Conservation (phyloP, 768 basidiomycete species). For the Botryobasidium botryosum region DNA sequence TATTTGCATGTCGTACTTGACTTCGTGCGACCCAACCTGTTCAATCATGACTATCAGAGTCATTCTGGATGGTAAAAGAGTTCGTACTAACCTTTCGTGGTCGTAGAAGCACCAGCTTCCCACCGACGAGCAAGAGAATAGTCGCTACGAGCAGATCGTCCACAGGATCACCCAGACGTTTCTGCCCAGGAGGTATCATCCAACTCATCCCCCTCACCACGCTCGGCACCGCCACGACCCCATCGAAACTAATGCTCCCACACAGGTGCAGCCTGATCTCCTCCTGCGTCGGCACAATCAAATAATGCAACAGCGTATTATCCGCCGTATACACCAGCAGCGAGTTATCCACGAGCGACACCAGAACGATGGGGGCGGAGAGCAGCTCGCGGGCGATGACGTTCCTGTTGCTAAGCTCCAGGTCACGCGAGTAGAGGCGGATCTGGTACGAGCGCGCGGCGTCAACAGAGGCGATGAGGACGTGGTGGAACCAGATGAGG, state of each 20-base stretch:
- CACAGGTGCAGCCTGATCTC: slow-evolving; percentile 77
- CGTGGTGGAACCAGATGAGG: slow-evolving; percentile 90
- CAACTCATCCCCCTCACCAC: slow-evolving; percentile 86
- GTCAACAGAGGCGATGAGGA: slow-evolving; percentile 82
- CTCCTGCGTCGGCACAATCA: slow-evolving; percentile 71
- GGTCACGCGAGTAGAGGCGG: slow-evolving; percentile 84
- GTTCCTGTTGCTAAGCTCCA: slow-evolving; percentile 67
- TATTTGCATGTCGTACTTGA: slow-evolving; percentile 94
- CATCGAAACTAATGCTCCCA: slow-evolving; percentile 87
- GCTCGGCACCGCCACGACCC: slow-evolving; percentile 68
- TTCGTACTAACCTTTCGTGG: slow-evolving; percentile 55
- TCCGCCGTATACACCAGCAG: slow-evolving; percentile 87
- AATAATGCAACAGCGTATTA: slow-evolving; percentile 82
- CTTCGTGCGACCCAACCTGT: slow-evolving; percentile 74
- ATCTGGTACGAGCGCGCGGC: slow-evolving; percentile 68
- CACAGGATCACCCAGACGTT: slow-evolving; percentile 89
- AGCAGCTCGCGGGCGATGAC: slow-evolving; percentile 68
- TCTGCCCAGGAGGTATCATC: slow-evolving; percentile 90
- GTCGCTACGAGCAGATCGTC: slow-evolving; percentile 89
- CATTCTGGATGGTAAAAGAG: neutral
- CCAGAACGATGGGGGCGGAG: slow-evolving; percentile 59
- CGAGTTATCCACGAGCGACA: slow-evolving; percentile 90
- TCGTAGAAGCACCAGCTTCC: slow-evolving; percentile 72
- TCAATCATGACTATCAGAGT: slow-evolving; percentile 5
- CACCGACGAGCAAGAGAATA: slow-evolving; percentile 89